Base-by-base conservation (phyloP, 2,329 filamentous ascomycete species). In the Hymenoscyphus salicellus region DNA sequence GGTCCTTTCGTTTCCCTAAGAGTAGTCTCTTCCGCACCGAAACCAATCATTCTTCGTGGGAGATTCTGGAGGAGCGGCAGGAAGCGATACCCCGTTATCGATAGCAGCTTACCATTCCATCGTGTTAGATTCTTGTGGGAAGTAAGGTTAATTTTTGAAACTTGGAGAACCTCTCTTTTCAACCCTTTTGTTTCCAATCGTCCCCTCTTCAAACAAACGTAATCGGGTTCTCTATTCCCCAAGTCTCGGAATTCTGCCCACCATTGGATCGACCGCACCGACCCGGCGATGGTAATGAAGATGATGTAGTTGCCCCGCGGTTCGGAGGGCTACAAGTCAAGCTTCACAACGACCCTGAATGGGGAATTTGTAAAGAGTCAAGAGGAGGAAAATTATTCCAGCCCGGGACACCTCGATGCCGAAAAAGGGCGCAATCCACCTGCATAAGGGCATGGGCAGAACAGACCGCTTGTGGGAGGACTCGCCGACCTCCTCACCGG, bases 271-370 rank as follows among this genome's bases (percentile, higher is more conserved):
- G 46, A 49, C 43, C 43, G 43, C 43, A 49, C 43, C 43, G 43
- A 49, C 43, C 43, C 43, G 23, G 33, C 33, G 4, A 38, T 14
- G 33, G 10, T 38, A 26, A 20, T 46, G n/a, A 23, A 46, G 41
- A n/a, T 49, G 43, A n/a, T 49, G 43, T 23, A 17, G 43, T 49
- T 49, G 46, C 46, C 46, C 46, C 46, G 20, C 46, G 20, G 26
- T 52, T 52, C 46, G 46, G 46, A 52, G 43, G 43, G 43, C 10
- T 49, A 49, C 43, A 49, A 14, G 46, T 52, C 46, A 52, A 52
- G 46, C 46, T 52, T 52, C 46, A 52, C 4, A 49, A 17, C 41
- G 23, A 26, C 46, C 46, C 46, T 23, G 43, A 23, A 49, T 11
- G n/a, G 5, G 43, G 43, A 20, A 10, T 23, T 23, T 23, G 20